phyloP scores from a whole-genome alignment of 1,139 yeast genomes.

The Nakaseomyces uthaithaninus region DNA sequence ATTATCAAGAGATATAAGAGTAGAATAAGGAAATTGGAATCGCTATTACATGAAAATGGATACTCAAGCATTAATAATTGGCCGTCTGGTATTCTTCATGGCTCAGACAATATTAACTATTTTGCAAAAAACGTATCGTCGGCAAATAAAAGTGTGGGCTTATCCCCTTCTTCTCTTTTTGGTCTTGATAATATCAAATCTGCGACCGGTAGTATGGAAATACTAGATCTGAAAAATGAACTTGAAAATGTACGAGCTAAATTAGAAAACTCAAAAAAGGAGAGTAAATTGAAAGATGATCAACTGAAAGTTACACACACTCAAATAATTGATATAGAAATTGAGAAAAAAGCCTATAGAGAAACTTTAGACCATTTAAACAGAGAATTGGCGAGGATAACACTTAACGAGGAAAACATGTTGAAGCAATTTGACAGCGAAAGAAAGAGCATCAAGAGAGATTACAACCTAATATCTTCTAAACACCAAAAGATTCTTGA shows the following conservation, averaged over 20 bases:
- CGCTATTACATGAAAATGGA: slow-evolving; percentile 57
- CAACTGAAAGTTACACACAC: slow-evolving; percentile 3
- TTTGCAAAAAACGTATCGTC: slow-evolving; percentile 17
- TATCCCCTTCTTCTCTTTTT: neutral
- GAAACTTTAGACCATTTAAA: slow-evolving; percentile 26
- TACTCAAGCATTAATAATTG: slow-evolving; percentile 50
- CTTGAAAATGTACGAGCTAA: slow-evolving; percentile 10
- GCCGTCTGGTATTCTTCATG: slow-evolving; percentile 37
- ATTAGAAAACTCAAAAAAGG: slow-evolving; percentile 1
- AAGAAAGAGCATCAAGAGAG: slow-evolving; percentile 23
- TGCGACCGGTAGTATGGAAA: neutral
- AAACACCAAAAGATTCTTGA: slow-evolving; percentile 24
- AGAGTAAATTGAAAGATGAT: neutral
- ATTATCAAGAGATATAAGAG: slow-evolving; percentile 48
- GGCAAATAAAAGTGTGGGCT: slow-evolving; percentile 9
- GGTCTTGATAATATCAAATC: neutral
- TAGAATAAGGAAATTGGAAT: slow-evolving; percentile 57
- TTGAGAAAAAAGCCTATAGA: slow-evolving; percentile 26
- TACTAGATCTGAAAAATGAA: slow-evolving; percentile 12
- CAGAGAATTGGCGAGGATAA: slow-evolving; percentile 21
- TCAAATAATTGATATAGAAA: slow-evolving; percentile 15
- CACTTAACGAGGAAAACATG: slow-evolving; percentile 20
- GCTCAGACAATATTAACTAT: slow-evolving; percentile 9
- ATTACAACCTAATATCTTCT: slow-evolving; percentile 31
- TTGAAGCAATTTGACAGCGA: slow-evolving; percentile 24